Evolutionary conservation across 441 rosid genomes (phyloP).

Genomic region (Gossypium gossypioides): DNA sequence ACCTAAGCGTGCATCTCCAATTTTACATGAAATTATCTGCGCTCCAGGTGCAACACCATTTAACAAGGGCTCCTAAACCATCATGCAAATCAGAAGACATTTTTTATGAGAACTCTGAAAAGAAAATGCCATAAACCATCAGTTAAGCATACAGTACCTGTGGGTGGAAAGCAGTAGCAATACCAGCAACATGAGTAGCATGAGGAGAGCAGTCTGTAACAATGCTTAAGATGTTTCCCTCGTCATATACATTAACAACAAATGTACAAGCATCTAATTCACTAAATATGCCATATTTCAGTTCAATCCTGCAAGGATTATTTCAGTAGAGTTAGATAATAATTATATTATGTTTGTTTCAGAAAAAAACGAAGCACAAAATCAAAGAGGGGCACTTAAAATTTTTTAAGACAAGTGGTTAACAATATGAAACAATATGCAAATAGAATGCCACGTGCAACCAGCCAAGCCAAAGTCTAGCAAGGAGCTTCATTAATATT

Average conservation of each 20-base stretch:
- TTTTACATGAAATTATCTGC: constrained; percentile 90
- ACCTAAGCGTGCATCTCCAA: constrained; percentile 90
- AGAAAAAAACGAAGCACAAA: background rate
- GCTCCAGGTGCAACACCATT: constrained; percentile 99
- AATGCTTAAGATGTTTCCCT: constrained; percentile 75
- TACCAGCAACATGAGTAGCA: constrained; percentile 98
- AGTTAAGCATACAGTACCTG: constrained; percentile 42
- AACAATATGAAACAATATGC: background rate
- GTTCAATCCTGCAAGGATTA: constrained; percentile 57
- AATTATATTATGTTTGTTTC: background rate
- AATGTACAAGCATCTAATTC: constrained; percentile 88
- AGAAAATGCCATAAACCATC: constrained; percentile 16
- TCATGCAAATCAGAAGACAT: constrained; percentile 13
- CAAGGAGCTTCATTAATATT: background rate
- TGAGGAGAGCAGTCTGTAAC: constrained; percentile 92
- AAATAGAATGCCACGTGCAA: background rate
- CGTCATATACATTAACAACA: constrained; percentile 70
- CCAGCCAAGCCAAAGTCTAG: background rate
- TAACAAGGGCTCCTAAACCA: constrained; percentile 65
- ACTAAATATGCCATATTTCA: constrained; percentile 82
- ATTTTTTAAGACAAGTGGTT: background rate
- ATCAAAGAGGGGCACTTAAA: background rate
- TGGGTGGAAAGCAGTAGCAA: constrained; percentile 87
- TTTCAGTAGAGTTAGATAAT: constrained; percentile 14
- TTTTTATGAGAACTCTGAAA: constrained; percentile 11